These are phyloP conservation scores for Castanopsis chinensis DNA, from an alignment of 306 rosid species.

Conservation along the genomic window DNA sequence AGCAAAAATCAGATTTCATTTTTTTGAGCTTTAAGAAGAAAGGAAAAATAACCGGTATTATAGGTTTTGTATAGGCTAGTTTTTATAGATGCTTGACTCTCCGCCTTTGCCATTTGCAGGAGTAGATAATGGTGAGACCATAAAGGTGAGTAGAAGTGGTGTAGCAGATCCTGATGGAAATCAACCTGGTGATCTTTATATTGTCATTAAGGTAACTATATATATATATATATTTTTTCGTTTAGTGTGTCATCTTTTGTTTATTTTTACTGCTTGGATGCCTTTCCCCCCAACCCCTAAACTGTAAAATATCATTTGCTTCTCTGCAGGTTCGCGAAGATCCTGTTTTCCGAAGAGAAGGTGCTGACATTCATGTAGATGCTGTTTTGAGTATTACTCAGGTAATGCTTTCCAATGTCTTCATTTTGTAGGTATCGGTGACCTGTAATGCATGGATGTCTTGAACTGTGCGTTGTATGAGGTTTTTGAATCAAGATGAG, in stretches of 20 bases:
- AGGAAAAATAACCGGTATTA: no score
- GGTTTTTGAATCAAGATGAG: not conserved
- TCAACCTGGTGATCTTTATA: conserved; percentile 84
- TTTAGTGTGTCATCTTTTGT: not conserved
- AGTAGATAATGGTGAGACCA: no score
- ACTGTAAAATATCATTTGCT: not conserved
- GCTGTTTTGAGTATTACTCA: conserved; percentile 75
- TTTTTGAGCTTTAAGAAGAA: no score
- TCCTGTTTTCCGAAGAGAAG: conserved; percentile 89
- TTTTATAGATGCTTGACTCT: no score
- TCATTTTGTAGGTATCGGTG: not conserved
- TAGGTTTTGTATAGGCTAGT: no score
- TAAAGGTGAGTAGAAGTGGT: conserved; percentile 66
- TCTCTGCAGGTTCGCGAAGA: conserved; percentile 74
- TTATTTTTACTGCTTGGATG: conserved; percentile 2
- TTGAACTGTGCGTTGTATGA: not conserved
- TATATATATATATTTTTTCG: no score
- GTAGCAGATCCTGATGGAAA: conserved; percentile 93
- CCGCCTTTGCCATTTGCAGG: no score
- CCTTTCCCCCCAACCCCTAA: no score
- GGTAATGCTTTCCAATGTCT: conserved; percentile 35
- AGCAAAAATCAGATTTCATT: no score
- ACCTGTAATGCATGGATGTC: not conserved
- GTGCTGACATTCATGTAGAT: conserved; percentile 89
- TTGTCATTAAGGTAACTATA: conserved; percentile 59